phyloP scores from a whole-genome alignment of 2,329 filamentous ascomycete genomes.

The Alternaria rosae region DNA sequence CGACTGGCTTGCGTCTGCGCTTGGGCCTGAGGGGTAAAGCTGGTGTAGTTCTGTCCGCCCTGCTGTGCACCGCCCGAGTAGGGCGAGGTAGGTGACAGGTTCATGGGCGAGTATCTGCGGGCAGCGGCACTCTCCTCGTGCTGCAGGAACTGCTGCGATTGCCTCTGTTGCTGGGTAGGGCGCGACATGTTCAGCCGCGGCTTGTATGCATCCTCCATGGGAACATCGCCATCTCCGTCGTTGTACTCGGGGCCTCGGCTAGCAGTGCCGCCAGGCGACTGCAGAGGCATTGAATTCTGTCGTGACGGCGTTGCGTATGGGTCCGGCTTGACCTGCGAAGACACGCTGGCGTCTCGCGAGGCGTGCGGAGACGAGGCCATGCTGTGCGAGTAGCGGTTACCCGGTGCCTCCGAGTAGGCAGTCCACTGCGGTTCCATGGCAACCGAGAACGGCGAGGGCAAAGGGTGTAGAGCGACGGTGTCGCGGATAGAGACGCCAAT shows the following conservation, averaged over 20 bases:
- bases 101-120: conserved; percentile 96
- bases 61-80: conserved; percentile 72
- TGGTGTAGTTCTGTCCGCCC: conserved; percentile 50
- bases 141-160: conserved; percentile 75
- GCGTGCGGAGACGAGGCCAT: conserved; percentile 46
- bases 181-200: conserved; percentile 39
- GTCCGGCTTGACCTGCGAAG: conserved; percentile 46
- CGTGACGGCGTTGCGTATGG: conserved; percentile 47
- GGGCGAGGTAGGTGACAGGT: conserved; percentile 81
- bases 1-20: conserved; percentile 60
- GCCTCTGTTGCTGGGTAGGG: conserved; percentile 78
- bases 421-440: conserved; percentile 51
- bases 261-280: conserved; percentile 42
- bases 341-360: conserved; percentile 40
- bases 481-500: conserved; percentile 47
- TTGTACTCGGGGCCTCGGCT: conserved; percentile 48
- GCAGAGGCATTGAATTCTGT: conserved; percentile 47
- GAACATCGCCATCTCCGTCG: conserved; percentile 48
- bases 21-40: conserved; percentile 53
- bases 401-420: conserved; percentile 45
- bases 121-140: conserved; percentile 81
- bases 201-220: conserved; percentile 18
- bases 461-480: conserved; percentile 22
- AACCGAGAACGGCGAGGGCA: conserved; percentile 15
- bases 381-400: conserved; percentile 47